Base-by-base conservation (phyloP, 2,329 filamentous ascomycete species). In the Cadophora sp. region DNA sequence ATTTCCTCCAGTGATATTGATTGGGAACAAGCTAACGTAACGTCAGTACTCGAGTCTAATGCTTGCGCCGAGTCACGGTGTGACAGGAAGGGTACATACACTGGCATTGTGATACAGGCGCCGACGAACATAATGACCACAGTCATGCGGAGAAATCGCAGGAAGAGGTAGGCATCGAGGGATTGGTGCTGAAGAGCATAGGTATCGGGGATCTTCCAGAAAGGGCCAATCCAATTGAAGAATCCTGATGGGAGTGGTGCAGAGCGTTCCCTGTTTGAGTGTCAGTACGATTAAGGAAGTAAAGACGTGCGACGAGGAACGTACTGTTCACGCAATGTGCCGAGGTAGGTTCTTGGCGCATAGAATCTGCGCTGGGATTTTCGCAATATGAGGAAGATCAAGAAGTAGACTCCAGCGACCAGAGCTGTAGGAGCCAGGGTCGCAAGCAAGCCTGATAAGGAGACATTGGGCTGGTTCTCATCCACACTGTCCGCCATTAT, bases 171-270 rank as follows among this genome's bases (percentile, higher is more conserved):
- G 37, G 92, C 92, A 78, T 99, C 95, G 71, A 99, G 87, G 0
- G 94, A 97, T 78, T 95, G 93, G 81, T 97, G 93, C 76, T 96
- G 92, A 26, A 98, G 87, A 29, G 94, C 88, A 76, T 92, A 93
- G 50, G 89, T 89, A 78, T 98, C 94, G 3, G 86, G 86, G 53
- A 87, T 85, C 73, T 85, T 86, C 81, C 87, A 91, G 80, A 93
- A 92, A 14, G 85, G 82, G 11, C 80, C 80, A 67, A 93, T 79
- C 91, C 91, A 94, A 73, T 91, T 87, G 74, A 92, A 81, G 56
- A 89, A 78, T 64, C 91, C 90, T 29, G 78, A 83, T 3, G 90
- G 87, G 0, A 91, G 82, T 1, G 82, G 76, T 26, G 88, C 88
- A 14, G 86, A 87, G 40, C 89, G 87, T 69, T 89, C 83, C 71